Evolutionary conservation across 2,329 filamentous ascomycete genomes (phyloP), one percentile per base, ranked within the genome.

Genomic region (Hypocreales sp.): DNA sequence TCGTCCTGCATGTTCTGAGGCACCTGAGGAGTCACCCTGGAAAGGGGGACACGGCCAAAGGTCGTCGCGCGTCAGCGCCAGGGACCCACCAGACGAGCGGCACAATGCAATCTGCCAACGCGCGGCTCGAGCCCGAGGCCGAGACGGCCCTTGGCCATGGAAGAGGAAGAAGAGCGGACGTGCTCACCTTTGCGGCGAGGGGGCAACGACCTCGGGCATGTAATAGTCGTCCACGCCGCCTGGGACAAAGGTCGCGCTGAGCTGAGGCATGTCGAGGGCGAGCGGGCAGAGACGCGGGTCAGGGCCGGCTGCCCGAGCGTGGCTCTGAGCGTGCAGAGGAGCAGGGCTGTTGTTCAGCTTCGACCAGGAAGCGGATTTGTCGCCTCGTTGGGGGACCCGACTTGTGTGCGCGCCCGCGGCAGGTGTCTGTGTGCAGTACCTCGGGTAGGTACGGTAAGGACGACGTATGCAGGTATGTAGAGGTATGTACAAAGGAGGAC

Each of bases 1-100:
- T 81, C 87, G 46, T 92, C 78, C 59, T 93, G 84, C 72, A 98
- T 94, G 56, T 93, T 87, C 56, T 87, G 80, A 40, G 87, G 83
- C 39, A 94, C 84, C 64, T 94, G 84, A 50, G 83, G 81, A 74
- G 87, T 93, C 46, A 92, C 73, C 61, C 83, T 92, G 53, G 40
- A 48, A 37, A 47, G 42, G 19, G 12, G 42, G 38, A 28, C 24
- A 36, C 13, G 14, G 40, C 25, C 26, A 24, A 38, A 49, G 42
- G 40, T n/a, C n/a, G n/a, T n/a, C n/a, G 42, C 25, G 37, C 37
- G 51, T 59, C 46, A 55, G 53, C 47, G 38, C 28, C 15, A 20
- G 38, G 48, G n/a, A 46, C 47, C 47, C 47, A 48, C 48, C 33
- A 25, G 21, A 16, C 5, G 25, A 27, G 21, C 20, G 13, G 16